Evolutionary conservation across 129 eudicot genomes (phyloP), one percentile per base, ranked within the genome.

Genomic region (Artemisia argyi): DNA sequence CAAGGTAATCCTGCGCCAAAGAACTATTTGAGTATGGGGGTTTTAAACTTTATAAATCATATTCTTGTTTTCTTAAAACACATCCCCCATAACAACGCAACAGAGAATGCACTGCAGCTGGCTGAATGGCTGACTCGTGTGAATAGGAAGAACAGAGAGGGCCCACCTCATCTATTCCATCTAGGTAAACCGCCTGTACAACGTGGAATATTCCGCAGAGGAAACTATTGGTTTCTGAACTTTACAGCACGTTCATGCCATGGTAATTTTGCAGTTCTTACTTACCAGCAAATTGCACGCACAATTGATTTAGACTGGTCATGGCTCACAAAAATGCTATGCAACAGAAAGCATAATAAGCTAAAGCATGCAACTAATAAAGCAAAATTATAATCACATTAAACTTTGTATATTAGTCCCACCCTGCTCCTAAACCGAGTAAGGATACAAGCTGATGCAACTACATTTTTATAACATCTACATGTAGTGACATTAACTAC

Each of bases 1-100:
- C 76, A 72, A 75, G 73, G 79, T 63, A 81, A 81, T 80, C 98
- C 98, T 92, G 98, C 91, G 96, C 76, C 95, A 92, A 92, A 89
- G 84, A 87, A 87, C 71, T 73, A 82, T 75, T 88, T 89, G 96
- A 92, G 86, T 75, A 83, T 52, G 90, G 88, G 91, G 90, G 83
- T 83, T 79, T 69, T 74, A 81, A 64, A 85, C 83, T 76, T 83
- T 11, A 78, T 79, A 76, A 60, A 72, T 73, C 74, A 76, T 72
- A 70, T 69, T 65, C 86, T 77, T 79, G 65, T 75, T 65, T 72
- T 66, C 65, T 76, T 61, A 78, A 78, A 82, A 20, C 65, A 79
- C 71, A 85, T 85, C 92, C 84, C 95, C 95, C 95, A 80, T 56
- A 42, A 77, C 35, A 78, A 52, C 83, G 76, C 91, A 72, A 66